Evolutionary conservation across 805 yeast species (phyloP), one percentile per base, ranked within the genome.

Genomic region (Priceomyces melissophilus): DNA sequence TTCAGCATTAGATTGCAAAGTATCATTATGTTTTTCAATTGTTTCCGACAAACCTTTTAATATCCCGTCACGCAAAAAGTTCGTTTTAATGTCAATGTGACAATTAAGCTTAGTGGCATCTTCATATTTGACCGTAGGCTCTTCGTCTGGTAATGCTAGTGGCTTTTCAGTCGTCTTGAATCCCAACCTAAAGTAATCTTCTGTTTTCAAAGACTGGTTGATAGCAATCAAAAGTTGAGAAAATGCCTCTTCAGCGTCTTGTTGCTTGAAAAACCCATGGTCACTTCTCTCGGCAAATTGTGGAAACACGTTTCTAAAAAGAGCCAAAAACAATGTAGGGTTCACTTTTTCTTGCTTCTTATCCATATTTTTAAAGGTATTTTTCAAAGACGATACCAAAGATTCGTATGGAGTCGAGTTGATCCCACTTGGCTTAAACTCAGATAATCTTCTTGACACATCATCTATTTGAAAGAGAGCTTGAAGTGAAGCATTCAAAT

Each of bases 221-320:
- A 87, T 61, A 26, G 73, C 64, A 28, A 69, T 65, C 47, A 90
- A 64, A 38, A 93, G 74, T 60, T 85, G 91, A 6, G 96, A 83
- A 65, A 81, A 89, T 12, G 91, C 85, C 61, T 93, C 99, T 67
- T 93, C 99, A 0, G 99, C 99, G 69, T 93, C 99, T 66, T 93
- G 99, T 67, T 93, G 99, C 63, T 87, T 89, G 58, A 76, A 85
- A 42, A 75, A 66, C 1, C 97, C 97, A 36, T 56, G 63, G 23
- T 69, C 66, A 45, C 79, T 84, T 45, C 80, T 78, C 59, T 91
- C 97, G 32, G 84, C 86, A 63, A 93, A 93, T 64, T 93, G 98
- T 2, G 98, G 97, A 57, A 79, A 85, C 12, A 70, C 66, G 36
- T 71, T 67, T 59, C 96, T 80, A 50, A 87, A 69, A 25, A 78